Conservation (phyloP, 768 basidiomycete species). For the Boletus vinaceobasis region DNA sequence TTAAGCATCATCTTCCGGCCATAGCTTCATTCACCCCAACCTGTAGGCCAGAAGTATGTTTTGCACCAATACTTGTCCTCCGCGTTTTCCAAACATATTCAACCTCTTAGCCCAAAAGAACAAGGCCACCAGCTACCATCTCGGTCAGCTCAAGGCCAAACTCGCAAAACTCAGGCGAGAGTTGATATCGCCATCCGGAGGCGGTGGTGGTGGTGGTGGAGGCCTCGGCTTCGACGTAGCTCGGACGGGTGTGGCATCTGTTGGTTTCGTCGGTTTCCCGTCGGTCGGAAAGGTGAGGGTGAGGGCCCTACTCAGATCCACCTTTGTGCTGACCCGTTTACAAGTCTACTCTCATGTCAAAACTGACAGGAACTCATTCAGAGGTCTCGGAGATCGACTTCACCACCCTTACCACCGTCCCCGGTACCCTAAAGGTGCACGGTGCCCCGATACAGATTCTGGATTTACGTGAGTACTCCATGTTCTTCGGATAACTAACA, state of each 20-base stretch:
- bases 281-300: slow-evolving; percentile 83
- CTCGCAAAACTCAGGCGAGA: slow-evolving; percentile 96
- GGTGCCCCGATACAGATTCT: slow-evolving; percentile 96
- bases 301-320: slow-evolving; percentile 5
- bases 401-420: slow-evolving; percentile 93
- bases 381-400: slow-evolving; percentile 97
- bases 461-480: slow-evolving; percentile 68
- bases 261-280: slow-evolving; percentile 89
- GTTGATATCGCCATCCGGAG: slow-evolving; percentile 72
- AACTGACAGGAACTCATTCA: slow-evolving; percentile 93
- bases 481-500: background rate
- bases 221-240: slow-evolving; percentile 98
- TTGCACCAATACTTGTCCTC: slow-evolving; percentile 10
- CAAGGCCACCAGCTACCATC: slow-evolving; percentile 93
- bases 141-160: slow-evolving; percentile 97
- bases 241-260: slow-evolving; percentile 94
- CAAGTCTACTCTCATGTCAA: slow-evolving; percentile 92
- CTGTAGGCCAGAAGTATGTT: slow-evolving; percentile 74
- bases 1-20: slow-evolving; percentile 9
- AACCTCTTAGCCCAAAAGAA: slow-evolving; percentile 79
- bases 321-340: background rate
- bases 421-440: slow-evolving; percentile 91
- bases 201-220: slow-evolving; percentile 85
- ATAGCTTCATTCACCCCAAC: slow-evolving; percentile 27
- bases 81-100: slow-evolving; percentile 10